Evolutionary conservation across 2,329 filamentous ascomycete species (phyloP), one percentile per base, ranked within the genome.

Genomic region (Grosmannia huntii): DNA sequence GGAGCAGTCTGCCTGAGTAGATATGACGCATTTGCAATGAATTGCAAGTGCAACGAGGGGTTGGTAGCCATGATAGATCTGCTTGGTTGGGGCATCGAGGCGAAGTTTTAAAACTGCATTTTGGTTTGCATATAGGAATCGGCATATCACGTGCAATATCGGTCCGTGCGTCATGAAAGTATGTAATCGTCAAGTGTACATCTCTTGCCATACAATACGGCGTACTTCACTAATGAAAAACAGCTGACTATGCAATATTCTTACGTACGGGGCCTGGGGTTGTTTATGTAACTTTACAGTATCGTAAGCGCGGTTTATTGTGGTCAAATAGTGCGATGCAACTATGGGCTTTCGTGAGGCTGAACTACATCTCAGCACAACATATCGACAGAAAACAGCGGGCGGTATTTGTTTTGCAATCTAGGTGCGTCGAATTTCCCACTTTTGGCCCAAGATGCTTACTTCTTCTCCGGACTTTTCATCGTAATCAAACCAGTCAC

Each of bases 401-500:
- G 14, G 48, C 5, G 21, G 19, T 33, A 23, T 4, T 23, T 4
- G n/a, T 21, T 36, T 14, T 21, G 16, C 33, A 28, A n/a, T n/a
- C 9, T 68, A 94, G 41, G 84, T 82, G 63, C 90, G 79, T 63
- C 82, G 80, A 64, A 99, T 87, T 64, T 90, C 85, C 90, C 90
- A 99, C 61, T 82, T 88, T 58, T 96, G 71, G 33, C 94, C 89
- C 69, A 90, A 92, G 69, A 96, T 90, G 71, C 89, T 94, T 53
- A 96, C 91, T 71, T 97, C 91, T 55, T 95, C 89, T 0, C 86
- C 80, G 0, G 89, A 81, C 76, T 97, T 96, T 73, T 97, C 91
- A 65, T 97, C 91, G 67, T 97, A 99, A 66, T 97, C 92, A 71
- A 87, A 99, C 94, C 94, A 99, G 66, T 99, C 94, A 28, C 89